Evolutionary conservation across 1,139 yeast species (phyloP).

Genomic region (Geotrichum restrictum): DNA sequence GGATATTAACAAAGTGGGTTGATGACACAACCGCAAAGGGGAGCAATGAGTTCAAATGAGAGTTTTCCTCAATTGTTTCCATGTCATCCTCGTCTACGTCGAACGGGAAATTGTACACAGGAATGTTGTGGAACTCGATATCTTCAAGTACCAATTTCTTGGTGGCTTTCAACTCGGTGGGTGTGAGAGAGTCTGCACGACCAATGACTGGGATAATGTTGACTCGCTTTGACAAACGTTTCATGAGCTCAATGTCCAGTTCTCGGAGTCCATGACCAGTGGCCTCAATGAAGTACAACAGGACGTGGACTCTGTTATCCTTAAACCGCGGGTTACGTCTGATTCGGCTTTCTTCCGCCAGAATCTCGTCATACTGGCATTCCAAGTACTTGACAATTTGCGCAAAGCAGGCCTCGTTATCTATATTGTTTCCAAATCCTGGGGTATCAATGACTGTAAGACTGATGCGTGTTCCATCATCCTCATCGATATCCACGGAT

Average conservation of each 20-base stretch:
- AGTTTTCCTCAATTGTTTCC: constrained; percentile 78
- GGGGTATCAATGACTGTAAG: constrained; percentile 72
- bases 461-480: constrained; percentile 34
- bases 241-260: constrained; percentile 71
- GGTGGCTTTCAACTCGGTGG: constrained; percentile 64
- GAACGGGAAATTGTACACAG: constrained; percentile 75
- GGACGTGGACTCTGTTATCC: constrained; percentile 67
- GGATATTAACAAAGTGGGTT: constrained; percentile 54
- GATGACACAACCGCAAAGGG: constrained; percentile 88
- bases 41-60: constrained; percentile 62
- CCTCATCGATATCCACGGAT: constrained; percentile 45
- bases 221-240: constrained; percentile 67
- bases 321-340: constrained; percentile 75
- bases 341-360: constrained; percentile 89
- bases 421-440: constrained; percentile 72
- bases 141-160: constrained; percentile 66
- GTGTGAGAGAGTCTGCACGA: constrained; percentile 80
- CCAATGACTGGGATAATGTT: constrained; percentile 83
- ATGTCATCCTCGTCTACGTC: constrained; percentile 58
- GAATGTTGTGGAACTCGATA: constrained; percentile 70
- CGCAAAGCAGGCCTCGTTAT: constrained; percentile 61
- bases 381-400: constrained; percentile 72
- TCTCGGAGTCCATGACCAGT: constrained; percentile 72
- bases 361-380: constrained; percentile 84
- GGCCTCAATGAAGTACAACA: constrained; percentile 64